Conservation (phyloP, 176 grass and related monocot species). For the Guadua angustifolia region DNA sequence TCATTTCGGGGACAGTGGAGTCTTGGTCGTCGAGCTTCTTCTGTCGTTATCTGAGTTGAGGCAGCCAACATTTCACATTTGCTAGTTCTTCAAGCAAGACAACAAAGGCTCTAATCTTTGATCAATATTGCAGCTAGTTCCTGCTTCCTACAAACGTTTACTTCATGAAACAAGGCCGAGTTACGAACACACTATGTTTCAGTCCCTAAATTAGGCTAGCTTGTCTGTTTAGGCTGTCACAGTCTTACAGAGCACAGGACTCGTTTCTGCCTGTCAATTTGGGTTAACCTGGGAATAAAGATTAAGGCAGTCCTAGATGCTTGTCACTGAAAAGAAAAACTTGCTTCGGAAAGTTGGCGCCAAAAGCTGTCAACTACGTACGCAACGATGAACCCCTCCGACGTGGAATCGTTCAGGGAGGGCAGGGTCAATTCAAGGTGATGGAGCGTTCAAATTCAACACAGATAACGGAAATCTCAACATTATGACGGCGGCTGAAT, state of each 20-base stretch:
- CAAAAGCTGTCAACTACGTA: not conserved
- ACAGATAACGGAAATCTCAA: not conserved
- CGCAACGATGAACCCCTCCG: not conserved
- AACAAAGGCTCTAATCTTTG: too few species aligned
- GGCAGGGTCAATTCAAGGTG: constrained; percentile 9
- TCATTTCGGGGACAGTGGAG: not conserved
- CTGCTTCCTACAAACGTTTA: not conserved
- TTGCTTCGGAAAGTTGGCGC: too few species aligned
- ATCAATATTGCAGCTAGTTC: too few species aligned
- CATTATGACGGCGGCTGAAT: not conserved
- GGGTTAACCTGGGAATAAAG: not conserved
- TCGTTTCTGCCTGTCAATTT: not conserved
- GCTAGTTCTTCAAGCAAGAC: not conserved
- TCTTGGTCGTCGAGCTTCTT: not conserved
- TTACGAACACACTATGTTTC: not conserved
- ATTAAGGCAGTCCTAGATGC: not conserved
- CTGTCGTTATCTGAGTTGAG: not conserved
- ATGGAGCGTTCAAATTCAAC: not conserved
- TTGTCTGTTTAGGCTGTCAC: not conserved
- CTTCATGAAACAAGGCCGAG: not conserved
- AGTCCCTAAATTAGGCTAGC: not conserved
- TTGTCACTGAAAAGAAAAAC: not conserved
- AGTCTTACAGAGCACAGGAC: not conserved
- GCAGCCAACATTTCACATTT: not conserved
- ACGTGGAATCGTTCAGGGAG: constrained; percentile 27